Evolutionary conservation across 139 green algal species (phyloP).

Genomic region (Haematococcus lacustris): DNA sequence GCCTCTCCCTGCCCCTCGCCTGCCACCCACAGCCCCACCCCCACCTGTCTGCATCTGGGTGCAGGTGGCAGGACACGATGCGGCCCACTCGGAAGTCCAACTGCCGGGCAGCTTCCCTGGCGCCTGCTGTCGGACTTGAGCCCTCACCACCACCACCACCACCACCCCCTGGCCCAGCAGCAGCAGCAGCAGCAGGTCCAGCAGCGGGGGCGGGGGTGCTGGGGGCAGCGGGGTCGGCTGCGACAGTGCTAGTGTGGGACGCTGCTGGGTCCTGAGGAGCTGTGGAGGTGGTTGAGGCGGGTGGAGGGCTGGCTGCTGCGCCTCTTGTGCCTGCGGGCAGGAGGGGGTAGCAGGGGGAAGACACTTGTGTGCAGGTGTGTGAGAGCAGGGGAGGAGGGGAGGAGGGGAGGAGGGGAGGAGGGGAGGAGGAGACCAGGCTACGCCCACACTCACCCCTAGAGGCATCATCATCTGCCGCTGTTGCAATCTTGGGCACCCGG

Average conservation of each 20-base stretch:
- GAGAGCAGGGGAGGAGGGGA: no score
- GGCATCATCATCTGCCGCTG: conserved; percentile 18
- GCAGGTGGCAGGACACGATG: conserved; percentile 53
- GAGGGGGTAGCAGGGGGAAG: no score
- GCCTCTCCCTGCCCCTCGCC: no score
- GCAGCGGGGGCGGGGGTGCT: background rate
- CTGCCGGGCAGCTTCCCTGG: conserved; percentile 15
- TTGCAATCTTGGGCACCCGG: conserved; percentile 58
- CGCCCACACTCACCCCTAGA: no score
- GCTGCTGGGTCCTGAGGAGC: no score
- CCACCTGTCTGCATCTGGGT: conserved; percentile 64
- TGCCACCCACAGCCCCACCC: no score
- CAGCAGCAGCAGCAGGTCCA: background rate
- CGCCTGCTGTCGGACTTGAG: no score
- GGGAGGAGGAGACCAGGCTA: no score
- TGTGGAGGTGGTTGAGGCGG: background rate
- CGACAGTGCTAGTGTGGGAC: background rate
- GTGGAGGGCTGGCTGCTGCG: no score
- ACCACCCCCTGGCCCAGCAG: background rate
- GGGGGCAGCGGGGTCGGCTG: background rate
- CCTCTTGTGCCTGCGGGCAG: no score
- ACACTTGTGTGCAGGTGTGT: no score
- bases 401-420: no score
- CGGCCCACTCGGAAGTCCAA: conserved; percentile 58
- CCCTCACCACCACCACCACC: background rate